phyloP scores from a whole-genome alignment of 371 early-diverging fungal genomes.

The Nematocida minor region DNA sequence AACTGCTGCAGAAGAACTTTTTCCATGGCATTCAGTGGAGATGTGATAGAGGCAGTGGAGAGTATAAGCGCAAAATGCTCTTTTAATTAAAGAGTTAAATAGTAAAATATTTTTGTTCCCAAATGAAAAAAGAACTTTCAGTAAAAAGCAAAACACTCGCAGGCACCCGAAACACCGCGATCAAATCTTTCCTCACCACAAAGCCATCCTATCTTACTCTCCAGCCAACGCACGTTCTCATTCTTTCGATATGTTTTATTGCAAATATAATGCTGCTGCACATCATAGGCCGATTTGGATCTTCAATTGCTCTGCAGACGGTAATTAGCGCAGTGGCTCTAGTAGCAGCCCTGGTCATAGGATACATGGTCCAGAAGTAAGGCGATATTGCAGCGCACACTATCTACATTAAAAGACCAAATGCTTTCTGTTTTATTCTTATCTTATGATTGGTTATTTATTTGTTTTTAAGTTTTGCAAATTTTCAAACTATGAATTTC shows the following conservation, averaged over 20 bases:
- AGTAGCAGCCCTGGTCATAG: slow-evolving; percentile 18
- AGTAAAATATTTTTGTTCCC: slow-evolving; percentile 2
- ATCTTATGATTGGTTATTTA: neutral
- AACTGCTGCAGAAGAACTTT: too few relatives aligned
- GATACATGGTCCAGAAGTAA: slow-evolving; percentile 6
- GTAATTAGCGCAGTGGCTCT: slow-evolving; percentile 49
- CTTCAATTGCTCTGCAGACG: slow-evolving; percentile 50
- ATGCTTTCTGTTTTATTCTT: neutral
- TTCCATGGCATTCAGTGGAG: too few relatives aligned
- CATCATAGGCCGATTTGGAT: slow-evolving; percentile 59
- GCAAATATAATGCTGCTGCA: slow-evolving; percentile 61
- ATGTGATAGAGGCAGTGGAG: too few relatives aligned
- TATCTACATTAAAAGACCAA: neutral
- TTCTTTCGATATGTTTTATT: slow-evolving; percentile 62
- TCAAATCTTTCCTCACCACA: slow-evolving; percentile 28
- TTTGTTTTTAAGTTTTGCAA: neutral
- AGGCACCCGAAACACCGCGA: slow-evolving; percentile 16
- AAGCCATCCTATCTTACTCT: slow-evolving; percentile 36
- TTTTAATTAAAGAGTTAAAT: too few relatives aligned
- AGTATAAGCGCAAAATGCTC: too few relatives aligned
- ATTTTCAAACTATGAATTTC: slow-evolving; percentile 30
- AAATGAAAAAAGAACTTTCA: slow-evolving; percentile 46
- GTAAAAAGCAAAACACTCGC: slow-evolving; percentile 36
- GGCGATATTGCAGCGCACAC: neutral
- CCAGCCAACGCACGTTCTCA: slow-evolving; percentile 60